These are phyloP conservation scores for Bimuria novae-zelandiae DNA, from an alignment of 2,329 filamentous ascomycete genomes.

Conservation along the genomic window DNA sequence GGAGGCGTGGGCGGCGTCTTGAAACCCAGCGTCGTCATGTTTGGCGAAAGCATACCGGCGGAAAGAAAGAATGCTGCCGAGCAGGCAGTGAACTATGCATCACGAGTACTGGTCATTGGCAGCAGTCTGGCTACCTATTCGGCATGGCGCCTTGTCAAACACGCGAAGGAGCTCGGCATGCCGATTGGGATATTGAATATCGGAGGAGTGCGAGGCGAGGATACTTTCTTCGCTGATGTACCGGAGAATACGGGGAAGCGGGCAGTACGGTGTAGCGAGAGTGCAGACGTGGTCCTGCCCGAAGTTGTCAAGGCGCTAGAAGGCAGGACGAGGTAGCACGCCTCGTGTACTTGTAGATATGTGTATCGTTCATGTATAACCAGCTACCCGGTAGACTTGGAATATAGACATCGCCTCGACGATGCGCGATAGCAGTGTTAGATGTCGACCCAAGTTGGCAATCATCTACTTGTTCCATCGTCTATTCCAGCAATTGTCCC, in stretches of 20 bases:
- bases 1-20: conserved; percentile 70
- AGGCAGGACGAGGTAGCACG: conserved; percentile 15
- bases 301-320: conserved; percentile 33
- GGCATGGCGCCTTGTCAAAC: conserved; percentile 85
- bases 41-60: conserved; percentile 81
- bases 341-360: neutral
- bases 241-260: conserved; percentile 49
- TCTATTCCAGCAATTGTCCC: too few species aligned
- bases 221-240: conserved; percentile 67
- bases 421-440: too few species aligned
- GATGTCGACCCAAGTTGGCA: too few species aligned
- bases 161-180: conserved; percentile 80
- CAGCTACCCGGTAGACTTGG: neutral
- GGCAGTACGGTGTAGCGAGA: conserved; percentile 48
- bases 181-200: conserved; percentile 87
- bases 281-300: conserved; percentile 46
- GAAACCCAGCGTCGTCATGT: conserved; percentile 95
- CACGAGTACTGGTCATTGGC: conserved; percentile 77
- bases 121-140: conserved; percentile 95
- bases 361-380: neutral
- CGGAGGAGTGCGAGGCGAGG: conserved; percentile 80
- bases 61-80: conserved; percentile 77
- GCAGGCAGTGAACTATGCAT: conserved; percentile 72
- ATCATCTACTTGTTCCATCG: too few species aligned
- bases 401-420: too few species aligned